phyloP scores from a whole-genome alignment of 2,329 filamentous ascomycete species.

The Colletotrichum australisinense region DNA sequence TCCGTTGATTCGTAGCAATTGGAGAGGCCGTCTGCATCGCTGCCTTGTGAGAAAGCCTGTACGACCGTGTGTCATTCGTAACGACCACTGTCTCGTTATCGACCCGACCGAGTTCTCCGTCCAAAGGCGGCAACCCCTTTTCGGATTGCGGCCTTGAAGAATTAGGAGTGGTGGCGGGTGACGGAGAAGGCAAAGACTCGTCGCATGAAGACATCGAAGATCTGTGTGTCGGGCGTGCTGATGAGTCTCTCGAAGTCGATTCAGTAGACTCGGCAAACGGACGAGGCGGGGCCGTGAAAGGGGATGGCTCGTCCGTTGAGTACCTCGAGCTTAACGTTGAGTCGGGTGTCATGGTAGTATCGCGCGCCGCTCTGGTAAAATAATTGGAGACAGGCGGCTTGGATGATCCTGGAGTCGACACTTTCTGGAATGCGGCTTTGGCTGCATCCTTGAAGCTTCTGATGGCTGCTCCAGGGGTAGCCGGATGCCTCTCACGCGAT shows the following conservation, averaged over 20 bases:
- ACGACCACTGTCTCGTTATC: slow-evolving; percentile 28
- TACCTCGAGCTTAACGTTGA: slow-evolving; percentile 32
- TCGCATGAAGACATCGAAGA: slow-evolving; percentile 48
- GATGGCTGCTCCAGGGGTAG: slow-evolving; percentile 13
- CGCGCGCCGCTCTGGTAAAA: slow-evolving; percentile 19
- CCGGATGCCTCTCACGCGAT: slow-evolving; percentile 11
- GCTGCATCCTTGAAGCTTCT: slow-evolving; percentile 48
- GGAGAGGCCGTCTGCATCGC: slow-evolving; percentile 14
- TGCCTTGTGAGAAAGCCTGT: slow-evolving; percentile 28
- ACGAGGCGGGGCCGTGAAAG: neutral
- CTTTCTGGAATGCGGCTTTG: slow-evolving; percentile 45
- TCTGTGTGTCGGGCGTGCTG: slow-evolving; percentile 27
- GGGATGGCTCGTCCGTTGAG: slow-evolving; percentile 12
- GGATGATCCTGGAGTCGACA: slow-evolving; percentile 28
- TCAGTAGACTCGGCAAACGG: slow-evolving; percentile 14
- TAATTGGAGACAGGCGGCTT: slow-evolving; percentile 31
- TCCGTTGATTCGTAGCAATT: slow-evolving; percentile 15
- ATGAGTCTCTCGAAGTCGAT: slow-evolving; percentile 25
- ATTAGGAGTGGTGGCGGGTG: slow-evolving; percentile 51
- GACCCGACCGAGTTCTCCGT: slow-evolving; percentile 30
- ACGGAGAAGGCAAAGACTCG: slow-evolving; percentile 46
- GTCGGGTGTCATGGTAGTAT: slow-evolving; percentile 18
- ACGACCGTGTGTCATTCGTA: slow-evolving; percentile 32
- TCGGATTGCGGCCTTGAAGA: slow-evolving; percentile 55
- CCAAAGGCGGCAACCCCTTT: slow-evolving; percentile 42